Evolutionary conservation across 768 basidiomycete genomes (phyloP).

Genomic region (Pluteus cervinus): DNA sequence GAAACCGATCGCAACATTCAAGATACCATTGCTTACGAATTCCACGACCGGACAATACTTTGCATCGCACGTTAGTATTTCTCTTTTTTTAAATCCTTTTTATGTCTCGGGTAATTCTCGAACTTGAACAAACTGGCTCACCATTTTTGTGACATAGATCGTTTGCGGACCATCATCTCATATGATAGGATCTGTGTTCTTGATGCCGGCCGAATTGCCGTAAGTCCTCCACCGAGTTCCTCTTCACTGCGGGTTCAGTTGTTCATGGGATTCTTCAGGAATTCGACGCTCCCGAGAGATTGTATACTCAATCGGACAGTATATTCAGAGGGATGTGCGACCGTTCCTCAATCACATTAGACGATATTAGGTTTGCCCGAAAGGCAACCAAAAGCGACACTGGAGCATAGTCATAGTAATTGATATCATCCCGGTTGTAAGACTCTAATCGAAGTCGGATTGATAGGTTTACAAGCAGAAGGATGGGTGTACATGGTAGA

Average conservation of each 20-base stretch:
- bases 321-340: conserved; percentile 88
- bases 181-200: conserved; percentile 90
- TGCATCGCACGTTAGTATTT: conserved; percentile 69
- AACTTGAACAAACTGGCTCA: not conserved
- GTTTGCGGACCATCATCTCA: conserved; percentile 78
- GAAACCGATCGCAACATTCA: conserved; percentile 92
- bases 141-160: conserved; percentile 40
- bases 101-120: not conserved
- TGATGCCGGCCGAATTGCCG: conserved; percentile 71
- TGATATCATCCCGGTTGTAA: no score
- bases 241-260: not conserved
- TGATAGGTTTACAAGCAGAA: no score
- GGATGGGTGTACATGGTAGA: no score
- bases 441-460: no score
- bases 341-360: conserved; percentile 65
- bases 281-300: conserved; percentile 70
- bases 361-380: conserved; percentile 51
- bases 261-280: conserved; percentile 35
- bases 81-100: not conserved
- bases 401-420: not conserved
- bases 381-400: conserved; percentile 14
- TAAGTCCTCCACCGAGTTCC: conserved; percentile 25
- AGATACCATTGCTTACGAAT: conserved; percentile 80
- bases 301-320: conserved; percentile 52
- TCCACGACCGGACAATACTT: conserved; percentile 76